Base-by-base conservation (phyloP, 495 filamentous ascomycete genomes). In the Xylaria acuta region DNA sequence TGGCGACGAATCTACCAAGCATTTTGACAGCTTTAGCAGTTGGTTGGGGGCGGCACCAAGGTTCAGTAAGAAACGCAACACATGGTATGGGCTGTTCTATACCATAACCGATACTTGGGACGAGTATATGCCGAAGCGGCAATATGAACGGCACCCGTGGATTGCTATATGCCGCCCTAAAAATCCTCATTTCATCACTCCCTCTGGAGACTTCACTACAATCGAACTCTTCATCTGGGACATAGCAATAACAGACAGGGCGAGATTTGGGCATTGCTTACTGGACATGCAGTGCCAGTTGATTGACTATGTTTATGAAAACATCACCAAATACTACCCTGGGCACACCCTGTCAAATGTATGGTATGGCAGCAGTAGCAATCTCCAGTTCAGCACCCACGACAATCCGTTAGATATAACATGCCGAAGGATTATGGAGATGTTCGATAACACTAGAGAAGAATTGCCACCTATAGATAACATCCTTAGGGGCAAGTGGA, bases 191-290 rank as follows among this genome's bases (percentile, higher is more conserved):
- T 5, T 60, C 40, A 38, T 58, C 0, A 65, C 27, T 27, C 67
- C 75, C 6, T 1, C 1, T 1, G 27, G 7, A 11, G 79, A 69
- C 34, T 36, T 68, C 14, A 20, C 0, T 0, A 56, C 68, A 16
- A 76, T 77, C 16, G 83, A 86, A 67, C 49, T 86, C n/a, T 80
- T 86, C 53, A 83, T 86, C 67, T 86, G 85, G 85, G 85, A 86
- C 69, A 58, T 78, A 11, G 64, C 74, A 1, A 80, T 78, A 16
- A 47, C 41, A 0, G 69, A 74, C 1, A 78, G 74, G 32, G 71
- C 64, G 49, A 40, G 32, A n/a, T 27, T 30, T 9, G 63, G 32
- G n/a, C 32, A 64, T 3, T 22, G 71, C 16, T 76, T 86, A 16
- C 68, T 78, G n/a, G 72, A 78, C 38, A 82, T 84, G 76, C 85